Percentiles rank a stretch among this genome's conserved stretches.
These are phyloP conservation scores for Globisporangium cylindrosporum DNA, from an alignment of 352 stramenopile species.

Conservation along the genomic window DNA sequence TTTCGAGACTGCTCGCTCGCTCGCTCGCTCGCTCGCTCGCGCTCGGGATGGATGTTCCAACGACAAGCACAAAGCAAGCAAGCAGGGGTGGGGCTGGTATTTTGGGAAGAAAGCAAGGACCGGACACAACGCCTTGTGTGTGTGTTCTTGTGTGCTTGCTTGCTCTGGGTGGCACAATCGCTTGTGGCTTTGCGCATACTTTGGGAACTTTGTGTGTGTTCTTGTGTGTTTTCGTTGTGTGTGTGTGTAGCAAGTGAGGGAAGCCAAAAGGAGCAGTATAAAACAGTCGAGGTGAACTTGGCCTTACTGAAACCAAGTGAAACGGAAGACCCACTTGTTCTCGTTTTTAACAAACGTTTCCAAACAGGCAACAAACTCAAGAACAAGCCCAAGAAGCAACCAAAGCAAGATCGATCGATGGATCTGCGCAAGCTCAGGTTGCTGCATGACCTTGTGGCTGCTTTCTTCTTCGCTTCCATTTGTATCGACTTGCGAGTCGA, in stretches of 20 bases:
- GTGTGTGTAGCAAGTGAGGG: neutral
- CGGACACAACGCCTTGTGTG: neutral
- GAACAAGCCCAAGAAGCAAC: neutral
- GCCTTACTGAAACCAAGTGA: constrained; percentile 13
- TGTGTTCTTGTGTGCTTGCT: neutral
- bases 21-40: neutral
- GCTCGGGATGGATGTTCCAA: neutral
- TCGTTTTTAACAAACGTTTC: constrained; percentile 4
- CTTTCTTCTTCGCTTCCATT: neutral
- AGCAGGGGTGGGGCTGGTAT: constrained; percentile 8
- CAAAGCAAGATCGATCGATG: neutral
- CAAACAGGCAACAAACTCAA: neutral
- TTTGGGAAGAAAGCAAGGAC: constrained; percentile 1
- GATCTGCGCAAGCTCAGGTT: neutral
- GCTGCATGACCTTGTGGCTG: neutral
- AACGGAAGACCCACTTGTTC: neutral
- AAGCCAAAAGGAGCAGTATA: neutral
- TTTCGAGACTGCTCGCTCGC: neutral
- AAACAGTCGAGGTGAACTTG: neutral
- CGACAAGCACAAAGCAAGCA: neutral
- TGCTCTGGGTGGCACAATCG: neutral
- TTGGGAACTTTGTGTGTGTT: neutral
- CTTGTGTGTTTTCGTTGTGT: neutral
- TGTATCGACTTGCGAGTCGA: neutral
- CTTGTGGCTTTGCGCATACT: neutral